Percentiles rank a stretch among this genome's conserved stretches.
These are phyloP conservation scores for Ophioceras dolichostomum DNA, from an alignment of 2,329 filamentous ascomycete species.

Conservation along the genomic window DNA sequence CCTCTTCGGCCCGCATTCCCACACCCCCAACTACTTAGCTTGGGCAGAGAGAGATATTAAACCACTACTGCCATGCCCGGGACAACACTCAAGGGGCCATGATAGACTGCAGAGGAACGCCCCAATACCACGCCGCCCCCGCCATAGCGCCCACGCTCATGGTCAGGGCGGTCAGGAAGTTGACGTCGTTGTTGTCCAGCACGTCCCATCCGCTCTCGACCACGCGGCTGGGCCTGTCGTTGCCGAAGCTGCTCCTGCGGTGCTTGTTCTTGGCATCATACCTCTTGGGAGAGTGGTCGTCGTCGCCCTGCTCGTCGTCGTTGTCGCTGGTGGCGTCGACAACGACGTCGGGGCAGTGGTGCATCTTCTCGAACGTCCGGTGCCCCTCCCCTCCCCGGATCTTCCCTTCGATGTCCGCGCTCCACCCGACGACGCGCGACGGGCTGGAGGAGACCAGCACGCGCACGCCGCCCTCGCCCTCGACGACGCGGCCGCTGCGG, in stretches of 20 bases:
- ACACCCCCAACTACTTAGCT: too few species aligned
- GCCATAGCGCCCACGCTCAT: conserved; percentile 74
- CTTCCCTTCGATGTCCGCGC: conserved; percentile 25
- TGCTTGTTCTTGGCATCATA: conserved; percentile 38
- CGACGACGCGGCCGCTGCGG: conserved; percentile 74
- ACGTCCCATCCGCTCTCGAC: conserved; percentile 58
- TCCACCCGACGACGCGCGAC: conserved; percentile 17
- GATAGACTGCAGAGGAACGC: conserved; percentile 34
- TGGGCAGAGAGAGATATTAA: neutral
- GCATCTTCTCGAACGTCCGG: conserved; percentile 13
- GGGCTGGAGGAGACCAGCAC: conserved; percentile 30
- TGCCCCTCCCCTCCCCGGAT: conserved; percentile 28
- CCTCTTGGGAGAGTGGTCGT: conserved; percentile 17
- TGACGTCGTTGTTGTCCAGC: conserved; percentile 92
- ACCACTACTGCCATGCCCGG: neutral
- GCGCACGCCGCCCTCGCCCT: conserved; percentile 63
- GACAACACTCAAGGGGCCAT: conserved; percentile 16
- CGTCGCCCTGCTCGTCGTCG: conserved; percentile 19
- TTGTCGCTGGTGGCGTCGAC: conserved; percentile 21
- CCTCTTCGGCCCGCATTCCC: too few species aligned
- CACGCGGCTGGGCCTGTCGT: conserved; percentile 46
- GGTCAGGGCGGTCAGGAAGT: conserved; percentile 74
- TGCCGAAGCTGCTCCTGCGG: conserved; percentile 38
- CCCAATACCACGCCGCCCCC: conserved; percentile 49
- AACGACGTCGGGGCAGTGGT: too few species aligned